Evolutionary conservation across 768 basidiomycete species (phyloP), one percentile per base, ranked within the genome.

Genomic region (Psilocybe sp.): DNA sequence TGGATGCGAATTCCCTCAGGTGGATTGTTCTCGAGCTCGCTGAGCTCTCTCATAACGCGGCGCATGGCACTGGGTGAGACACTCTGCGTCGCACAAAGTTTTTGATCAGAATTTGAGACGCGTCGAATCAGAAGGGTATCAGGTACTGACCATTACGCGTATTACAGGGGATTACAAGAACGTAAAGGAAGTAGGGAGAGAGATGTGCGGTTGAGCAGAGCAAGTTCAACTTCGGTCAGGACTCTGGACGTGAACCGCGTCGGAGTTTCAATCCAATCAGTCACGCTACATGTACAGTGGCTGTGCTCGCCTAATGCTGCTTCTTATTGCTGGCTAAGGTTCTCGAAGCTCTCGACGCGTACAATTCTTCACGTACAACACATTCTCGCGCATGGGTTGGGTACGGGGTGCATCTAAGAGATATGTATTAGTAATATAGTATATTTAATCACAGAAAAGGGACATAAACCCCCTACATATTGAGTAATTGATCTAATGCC

Each of bases 1-100:
- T 86, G 80, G 23, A 97, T 78, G 58, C 94, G 84, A 63, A 97
- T 92, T n/a, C 93, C 94, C 61, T 97, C 94, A 11, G 89, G 89
- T 33, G 94, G 94, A 54, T 74, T 85, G 53, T 77, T 86, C 68
- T 85, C 83, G 51, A 98, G 80, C 58, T 89, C 85, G 35, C 75
- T 78, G 39, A 94, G 77, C 70, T 97, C 94, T 46, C 89, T 84
- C 79, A 95, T 88, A 62, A 97, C 72, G 53, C 90, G 86, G 56
- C 93, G 91, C 71, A 92, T 80, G 37, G 82, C 82, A 50, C 80
- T 65, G 50, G 84, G 79, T 56, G 72, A 56, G 47, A 76, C 60
- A 60, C 73, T 68, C 76, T 79, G 36, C 37, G 32, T 37, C 11
- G 52, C 20, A 37, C 14, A 9, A 40, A 18, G 55, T 36, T 14